phyloP scores from a whole-genome alignment of 345 rosid genomes.

The Atalantia buxifolia region DNA sequence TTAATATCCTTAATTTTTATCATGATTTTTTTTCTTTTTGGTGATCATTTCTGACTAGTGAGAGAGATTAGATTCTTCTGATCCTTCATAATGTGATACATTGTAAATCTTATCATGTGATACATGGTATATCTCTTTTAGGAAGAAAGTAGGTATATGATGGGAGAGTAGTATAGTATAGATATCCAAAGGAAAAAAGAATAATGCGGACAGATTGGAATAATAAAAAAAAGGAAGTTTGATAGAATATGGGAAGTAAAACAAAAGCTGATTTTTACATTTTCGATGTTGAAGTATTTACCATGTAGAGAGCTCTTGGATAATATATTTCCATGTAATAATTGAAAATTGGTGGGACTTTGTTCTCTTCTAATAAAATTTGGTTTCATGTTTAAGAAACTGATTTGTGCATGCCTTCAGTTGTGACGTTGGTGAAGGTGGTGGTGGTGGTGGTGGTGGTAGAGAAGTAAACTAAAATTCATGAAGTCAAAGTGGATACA shows the following conservation, averaged over 20 bases:
- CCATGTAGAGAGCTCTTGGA: not conserved
- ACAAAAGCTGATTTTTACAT: not conserved
- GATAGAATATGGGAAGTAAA: not conserved
- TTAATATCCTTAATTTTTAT: not conserved
- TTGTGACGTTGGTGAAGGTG: not conserved
- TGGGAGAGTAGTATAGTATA: not conserved
- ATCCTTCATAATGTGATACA: not conserved
- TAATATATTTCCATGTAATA: not conserved
- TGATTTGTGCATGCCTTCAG: not conserved
- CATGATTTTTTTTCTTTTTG: not conserved
- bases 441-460: not conserved
- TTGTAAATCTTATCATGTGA: not conserved
- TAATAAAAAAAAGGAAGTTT: not conserved
- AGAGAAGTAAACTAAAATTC: not conserved
- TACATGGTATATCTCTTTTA: not conserved
- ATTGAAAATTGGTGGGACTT: not conserved
- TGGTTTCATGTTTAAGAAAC: not conserved
- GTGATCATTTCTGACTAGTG: not conserved
- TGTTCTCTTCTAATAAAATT: not conserved
- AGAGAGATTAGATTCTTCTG: not conserved
- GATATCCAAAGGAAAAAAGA: not conserved
- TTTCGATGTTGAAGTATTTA: not conserved
- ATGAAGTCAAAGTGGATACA: not conserved
- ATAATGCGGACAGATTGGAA: not conserved
- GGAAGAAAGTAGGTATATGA: not conserved